Evolutionary conservation across 306 rosid genomes (phyloP).

Genomic region (Vicia faba): DNA sequence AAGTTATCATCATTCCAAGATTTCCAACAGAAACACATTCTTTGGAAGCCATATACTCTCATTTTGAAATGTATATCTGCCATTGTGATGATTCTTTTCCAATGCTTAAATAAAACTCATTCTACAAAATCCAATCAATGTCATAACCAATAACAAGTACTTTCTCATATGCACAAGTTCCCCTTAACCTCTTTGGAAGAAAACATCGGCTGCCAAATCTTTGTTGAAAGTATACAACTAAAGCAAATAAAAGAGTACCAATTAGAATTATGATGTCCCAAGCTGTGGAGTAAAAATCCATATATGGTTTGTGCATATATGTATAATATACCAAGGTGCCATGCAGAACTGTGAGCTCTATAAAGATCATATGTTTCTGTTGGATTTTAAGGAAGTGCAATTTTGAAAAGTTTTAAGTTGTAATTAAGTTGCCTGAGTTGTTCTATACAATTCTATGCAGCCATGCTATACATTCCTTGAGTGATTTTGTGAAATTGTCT

Average conservation of each 20-base stretch:
- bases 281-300: conserved; percentile 80
- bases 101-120: conserved; percentile 22
- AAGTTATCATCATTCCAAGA: no score
- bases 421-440: no score
- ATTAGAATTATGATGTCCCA: conserved; percentile 79
- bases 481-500: no score
- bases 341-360: conserved; percentile 60
- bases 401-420: no score
- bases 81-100: conserved; percentile 31
- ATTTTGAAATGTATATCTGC: conserved; percentile 17
- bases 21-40: no score
- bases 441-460: no score
- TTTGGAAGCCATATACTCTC: no score
- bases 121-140: conserved; percentile 22
- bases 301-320: conserved; percentile 70
- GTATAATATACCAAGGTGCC: conserved; percentile 62
- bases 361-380: conserved; percentile 55
- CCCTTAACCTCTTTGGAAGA: conserved; percentile 64
- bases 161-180: conserved; percentile 60
- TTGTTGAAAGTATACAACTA: conserved; percentile 73
- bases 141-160: conserved; percentile 72
- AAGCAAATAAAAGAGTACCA: conserved; percentile 59
- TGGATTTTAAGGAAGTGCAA: no score
- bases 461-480: no score
- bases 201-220: conserved; percentile 73